Conservation (phyloP, 2,329 filamentous ascomycete species). For the Mollisiaceae sp. region DNA sequence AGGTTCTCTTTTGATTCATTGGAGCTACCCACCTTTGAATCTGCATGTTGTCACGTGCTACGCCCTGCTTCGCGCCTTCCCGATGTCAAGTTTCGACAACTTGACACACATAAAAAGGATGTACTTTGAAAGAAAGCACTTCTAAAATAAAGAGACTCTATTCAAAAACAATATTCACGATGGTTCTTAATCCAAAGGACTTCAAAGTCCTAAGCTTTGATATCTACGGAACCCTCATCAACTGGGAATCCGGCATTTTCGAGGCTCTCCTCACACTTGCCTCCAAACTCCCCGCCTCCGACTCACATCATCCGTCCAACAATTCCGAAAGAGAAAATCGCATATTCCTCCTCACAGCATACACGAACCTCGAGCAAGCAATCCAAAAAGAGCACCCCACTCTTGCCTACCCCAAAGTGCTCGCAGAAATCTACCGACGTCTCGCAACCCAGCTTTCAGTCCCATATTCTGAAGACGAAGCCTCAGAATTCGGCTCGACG, state of each 20-base stretch:
- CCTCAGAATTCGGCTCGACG: slow-evolving; percentile 48
- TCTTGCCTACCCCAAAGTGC: slow-evolving; percentile 56
- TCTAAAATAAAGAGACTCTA: neutral
- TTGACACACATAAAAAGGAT: neutral
- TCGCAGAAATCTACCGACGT: slow-evolving; percentile 48
- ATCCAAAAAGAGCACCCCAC: slow-evolving; percentile 55
- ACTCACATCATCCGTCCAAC: slow-evolving; percentile 28
- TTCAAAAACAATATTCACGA: slow-evolving; percentile 14
- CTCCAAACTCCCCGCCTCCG: slow-evolving; percentile 25
- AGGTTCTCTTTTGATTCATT: too few species aligned
- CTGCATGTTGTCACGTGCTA: neutral
- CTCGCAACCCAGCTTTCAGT: slow-evolving; percentile 45
- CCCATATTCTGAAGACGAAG: slow-evolving; percentile 36
- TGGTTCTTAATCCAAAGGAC: slow-evolving; percentile 28
- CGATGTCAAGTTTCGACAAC: neutral
- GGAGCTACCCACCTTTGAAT: neutral
- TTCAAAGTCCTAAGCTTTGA: slow-evolving; percentile 55
- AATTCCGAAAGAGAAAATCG: slow-evolving; percentile 13
- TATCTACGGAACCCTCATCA: slow-evolving; percentile 79
- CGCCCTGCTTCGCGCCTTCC: neutral
- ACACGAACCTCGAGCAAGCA: slow-evolving; percentile 27
- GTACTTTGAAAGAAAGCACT: neutral
- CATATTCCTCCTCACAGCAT: slow-evolving; percentile 26
- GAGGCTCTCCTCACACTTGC: slow-evolving; percentile 52
- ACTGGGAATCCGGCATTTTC: slow-evolving; percentile 75